Conservation (phyloP, 805 yeast genomes). For the Candida andamanensis region DNA sequence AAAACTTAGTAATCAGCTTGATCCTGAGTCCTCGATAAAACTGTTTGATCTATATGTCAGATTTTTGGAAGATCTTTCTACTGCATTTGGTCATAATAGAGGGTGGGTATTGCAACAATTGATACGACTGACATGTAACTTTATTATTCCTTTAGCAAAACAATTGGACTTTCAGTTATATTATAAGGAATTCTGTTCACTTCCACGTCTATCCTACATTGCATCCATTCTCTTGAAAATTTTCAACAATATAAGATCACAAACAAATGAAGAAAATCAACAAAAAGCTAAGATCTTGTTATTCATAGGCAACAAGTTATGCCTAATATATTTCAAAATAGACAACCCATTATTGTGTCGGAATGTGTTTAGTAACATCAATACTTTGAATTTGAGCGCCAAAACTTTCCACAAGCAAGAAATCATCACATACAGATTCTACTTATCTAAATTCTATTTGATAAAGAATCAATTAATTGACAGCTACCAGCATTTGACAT, state of each 20-base stretch:
- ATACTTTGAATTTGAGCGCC: slow-evolving; percentile 43
- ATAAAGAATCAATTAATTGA: slow-evolving; percentile 46
- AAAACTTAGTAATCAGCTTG: slow-evolving; percentile 42
- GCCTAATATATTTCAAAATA: slow-evolving; percentile 51
- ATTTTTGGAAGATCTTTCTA: slow-evolving; percentile 42
- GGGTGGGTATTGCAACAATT: slow-evolving; percentile 31
- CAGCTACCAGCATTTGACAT: slow-evolving; percentile 47
- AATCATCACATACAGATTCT: slow-evolving; percentile 48
- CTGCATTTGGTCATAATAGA: slow-evolving; percentile 43
- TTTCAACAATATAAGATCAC: slow-evolving; percentile 57
- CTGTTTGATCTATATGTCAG: slow-evolving; percentile 52
- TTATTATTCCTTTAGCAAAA: slow-evolving; percentile 42
- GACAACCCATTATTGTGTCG: slow-evolving; percentile 55
- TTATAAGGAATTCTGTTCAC: slow-evolving; percentile 33
- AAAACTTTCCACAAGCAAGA: slow-evolving; percentile 38
- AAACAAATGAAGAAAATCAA: slow-evolving; percentile 28
- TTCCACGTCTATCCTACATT: slow-evolving; percentile 44
- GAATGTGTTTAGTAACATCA: slow-evolving; percentile 58
- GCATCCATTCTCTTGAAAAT: slow-evolving; percentile 53
- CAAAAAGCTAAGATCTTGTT: slow-evolving; percentile 43
- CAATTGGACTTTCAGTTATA: slow-evolving; percentile 37
- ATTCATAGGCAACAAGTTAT: slow-evolving; percentile 49
- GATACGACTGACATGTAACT: slow-evolving; percentile 31
- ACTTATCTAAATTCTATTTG: slow-evolving; percentile 50
- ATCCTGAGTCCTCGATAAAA: slow-evolving; percentile 48